phyloP scores from a whole-genome alignment of 2,329 filamentous ascomycete genomes.

The Penicillium sp. region DNA sequence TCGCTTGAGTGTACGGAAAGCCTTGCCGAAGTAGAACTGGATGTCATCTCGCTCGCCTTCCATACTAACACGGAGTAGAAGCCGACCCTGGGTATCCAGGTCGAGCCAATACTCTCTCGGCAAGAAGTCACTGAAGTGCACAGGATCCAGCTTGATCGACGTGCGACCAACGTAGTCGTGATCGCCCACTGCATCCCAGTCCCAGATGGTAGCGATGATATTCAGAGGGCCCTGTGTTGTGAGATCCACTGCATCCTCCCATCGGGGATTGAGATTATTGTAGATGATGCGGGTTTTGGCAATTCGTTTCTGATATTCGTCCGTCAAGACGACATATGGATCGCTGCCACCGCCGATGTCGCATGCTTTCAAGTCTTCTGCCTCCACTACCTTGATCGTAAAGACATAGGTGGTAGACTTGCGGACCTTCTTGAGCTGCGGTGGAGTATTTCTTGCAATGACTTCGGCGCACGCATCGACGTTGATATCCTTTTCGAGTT shows the following conservation, averaged over 20 bases:
- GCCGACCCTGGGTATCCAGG: constrained; percentile 86
- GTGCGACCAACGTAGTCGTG: constrained; percentile 96
- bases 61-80: constrained; percentile 93
- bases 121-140: constrained; percentile 93
- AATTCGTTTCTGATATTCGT: constrained; percentile 95
- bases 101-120: constrained; percentile 98
- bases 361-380: constrained; percentile 96
- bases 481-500: constrained; percentile 83
- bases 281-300: constrained; percentile 93
- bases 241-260: constrained; percentile 97
- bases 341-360: constrained; percentile 93
- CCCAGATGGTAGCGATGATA: constrained; percentile 95
- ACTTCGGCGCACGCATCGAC: constrained; percentile 86
- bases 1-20: constrained; percentile 90
- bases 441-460: constrained; percentile 70
- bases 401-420: constrained; percentile 89
- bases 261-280: constrained; percentile 85
- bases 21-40: constrained; percentile 96
- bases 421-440: constrained; percentile 63
- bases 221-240: constrained; percentile 89
- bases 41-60: constrained; percentile 98
- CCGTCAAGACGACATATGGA: constrained; percentile 92
- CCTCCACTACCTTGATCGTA: constrained; percentile 97
- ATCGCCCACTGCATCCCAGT: constrained; percentile 94
- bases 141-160: constrained; percentile 96